A percentile compares a stretch with the other conserved stretches of the same genome.
phyloP scores from a whole-genome alignment of 345 rosid genomes.

The Hibiscus mutabilis region DNA sequence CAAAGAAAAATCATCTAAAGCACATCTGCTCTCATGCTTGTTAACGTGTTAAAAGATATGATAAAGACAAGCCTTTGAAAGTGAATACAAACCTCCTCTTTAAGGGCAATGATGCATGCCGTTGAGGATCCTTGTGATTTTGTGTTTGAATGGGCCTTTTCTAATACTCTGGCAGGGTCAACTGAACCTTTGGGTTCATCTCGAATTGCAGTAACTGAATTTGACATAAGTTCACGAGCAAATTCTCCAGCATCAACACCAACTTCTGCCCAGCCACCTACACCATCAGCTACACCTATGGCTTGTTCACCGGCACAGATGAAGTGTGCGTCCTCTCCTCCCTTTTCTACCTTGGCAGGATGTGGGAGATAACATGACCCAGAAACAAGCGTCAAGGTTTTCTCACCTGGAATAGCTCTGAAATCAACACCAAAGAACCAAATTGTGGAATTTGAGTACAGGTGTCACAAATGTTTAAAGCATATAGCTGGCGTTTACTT shows the following conservation, averaged over 20 bases:
- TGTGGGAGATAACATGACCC: conserved; percentile 88
- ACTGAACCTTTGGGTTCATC: conserved; percentile 62
- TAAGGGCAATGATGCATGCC: conserved; percentile 78
- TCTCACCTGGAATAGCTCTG: conserved; percentile 36
- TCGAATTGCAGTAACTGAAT: conserved; percentile 65
- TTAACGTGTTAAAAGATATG: neutral
- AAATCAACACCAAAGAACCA: conserved; percentile 16
- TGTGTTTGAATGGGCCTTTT: conserved; percentile 80
- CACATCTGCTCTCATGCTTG: neutral
- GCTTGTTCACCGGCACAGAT: conserved; percentile 70
- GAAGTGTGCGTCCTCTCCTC: conserved; percentile 98
- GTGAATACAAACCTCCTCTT: conserved; percentile 48
- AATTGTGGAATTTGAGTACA: neutral
- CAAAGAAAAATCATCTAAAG: neutral
- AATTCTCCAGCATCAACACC: conserved; percentile 75
- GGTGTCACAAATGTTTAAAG: neutral
- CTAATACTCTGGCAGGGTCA: conserved; percentile 66
- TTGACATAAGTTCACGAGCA: conserved; percentile 80
- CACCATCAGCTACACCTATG: conserved; percentile 95
- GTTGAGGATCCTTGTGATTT: conserved; percentile 89
- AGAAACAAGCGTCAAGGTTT: conserved; percentile 58
- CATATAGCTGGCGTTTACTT: neutral
- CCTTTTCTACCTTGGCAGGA: conserved; percentile 86
- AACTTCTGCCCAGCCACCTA: conserved; percentile 98
- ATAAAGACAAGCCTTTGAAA: neutral